A percentile compares a stretch with the other conserved stretches of the same genome.
These are phyloP conservation scores for Phaffomyces antillensis DNA, from an alignment of 805 yeast species.

Conservation along the genomic window DNA sequence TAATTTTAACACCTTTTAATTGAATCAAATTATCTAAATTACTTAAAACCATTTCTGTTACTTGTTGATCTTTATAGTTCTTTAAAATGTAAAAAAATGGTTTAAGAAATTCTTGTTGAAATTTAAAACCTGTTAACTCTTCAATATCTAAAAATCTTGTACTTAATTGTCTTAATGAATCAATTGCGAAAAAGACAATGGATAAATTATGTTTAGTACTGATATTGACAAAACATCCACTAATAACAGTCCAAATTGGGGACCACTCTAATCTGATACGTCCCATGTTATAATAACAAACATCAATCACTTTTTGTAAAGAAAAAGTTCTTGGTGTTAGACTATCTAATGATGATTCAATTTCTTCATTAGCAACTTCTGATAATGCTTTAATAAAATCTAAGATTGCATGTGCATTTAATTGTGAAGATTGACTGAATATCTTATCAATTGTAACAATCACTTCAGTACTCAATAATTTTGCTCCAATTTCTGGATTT, in stretches of 20 bases:
- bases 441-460: conserved; percentile 81
- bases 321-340: conserved; percentile 86
- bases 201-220: conserved; percentile 73
- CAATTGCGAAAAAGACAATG: conserved; percentile 85
- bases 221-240: conserved; percentile 76
- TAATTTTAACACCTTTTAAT: conserved; percentile 64
- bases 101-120: conserved; percentile 86
- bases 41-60: conserved; percentile 83
- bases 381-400: conserved; percentile 83
- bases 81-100: conserved; percentile 80
- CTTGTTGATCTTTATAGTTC: conserved; percentile 60
- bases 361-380: conserved; percentile 83
- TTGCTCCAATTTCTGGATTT: conserved; percentile 47
- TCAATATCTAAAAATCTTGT: conserved; percentile 90
- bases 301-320: conserved; percentile 91
- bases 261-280: conserved; percentile 97
- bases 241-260: conserved; percentile 90
- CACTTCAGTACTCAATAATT: conserved; percentile 57
- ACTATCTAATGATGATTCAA: conserved; percentile 78
- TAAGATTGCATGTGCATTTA: conserved; percentile 79
- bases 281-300: conserved; percentile 94
- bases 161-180: conserved; percentile 86
- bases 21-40: conserved; percentile 81
- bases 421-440: conserved; percentile 71
- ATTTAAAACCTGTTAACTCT: conserved; percentile 90